Conservation (phyloP, 257 asterid species). For the Osmanthus fragrans region DNA sequence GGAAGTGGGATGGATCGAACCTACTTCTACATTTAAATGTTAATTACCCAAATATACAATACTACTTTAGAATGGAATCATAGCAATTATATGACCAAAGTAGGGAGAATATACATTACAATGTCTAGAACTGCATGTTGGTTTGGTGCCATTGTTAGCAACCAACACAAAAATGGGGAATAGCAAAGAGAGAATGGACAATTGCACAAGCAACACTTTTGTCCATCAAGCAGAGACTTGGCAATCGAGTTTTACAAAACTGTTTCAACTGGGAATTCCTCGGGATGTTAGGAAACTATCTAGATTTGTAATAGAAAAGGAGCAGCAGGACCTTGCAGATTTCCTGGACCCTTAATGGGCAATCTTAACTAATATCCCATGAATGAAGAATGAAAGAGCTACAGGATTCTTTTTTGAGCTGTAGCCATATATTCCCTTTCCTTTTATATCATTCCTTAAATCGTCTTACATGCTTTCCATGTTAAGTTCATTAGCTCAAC, state of each 20-base stretch:
- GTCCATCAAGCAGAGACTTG: not conserved
- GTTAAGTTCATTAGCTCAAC: not conserved
- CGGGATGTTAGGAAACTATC: not conserved
- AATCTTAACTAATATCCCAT: not conserved
- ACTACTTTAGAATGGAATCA: not conserved
- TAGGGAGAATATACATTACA: not conserved
- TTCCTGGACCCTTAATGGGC: not conserved
- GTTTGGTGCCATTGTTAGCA: not conserved
- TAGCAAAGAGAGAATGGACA: not conserved
- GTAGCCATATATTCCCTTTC: not conserved
- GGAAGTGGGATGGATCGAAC: not conserved
- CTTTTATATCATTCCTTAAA: not conserved
- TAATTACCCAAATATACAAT: slow-evolving; percentile 4
- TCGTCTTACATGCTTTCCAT: not conserved
- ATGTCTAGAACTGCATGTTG: not conserved
- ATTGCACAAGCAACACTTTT: not conserved
- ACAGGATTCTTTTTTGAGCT: not conserved
- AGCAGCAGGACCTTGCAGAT: no score
- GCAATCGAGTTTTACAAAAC: not conserved
- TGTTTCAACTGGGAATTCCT: not conserved
- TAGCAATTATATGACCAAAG: not conserved
- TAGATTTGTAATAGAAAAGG: no score
- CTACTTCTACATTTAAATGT: not conserved
- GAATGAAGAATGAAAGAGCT: not conserved
- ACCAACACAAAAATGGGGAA: not conserved